phyloP scores from a whole-genome alignment of 2,329 filamentous ascomycete genomes.

The Xylaria sp. region DNA sequence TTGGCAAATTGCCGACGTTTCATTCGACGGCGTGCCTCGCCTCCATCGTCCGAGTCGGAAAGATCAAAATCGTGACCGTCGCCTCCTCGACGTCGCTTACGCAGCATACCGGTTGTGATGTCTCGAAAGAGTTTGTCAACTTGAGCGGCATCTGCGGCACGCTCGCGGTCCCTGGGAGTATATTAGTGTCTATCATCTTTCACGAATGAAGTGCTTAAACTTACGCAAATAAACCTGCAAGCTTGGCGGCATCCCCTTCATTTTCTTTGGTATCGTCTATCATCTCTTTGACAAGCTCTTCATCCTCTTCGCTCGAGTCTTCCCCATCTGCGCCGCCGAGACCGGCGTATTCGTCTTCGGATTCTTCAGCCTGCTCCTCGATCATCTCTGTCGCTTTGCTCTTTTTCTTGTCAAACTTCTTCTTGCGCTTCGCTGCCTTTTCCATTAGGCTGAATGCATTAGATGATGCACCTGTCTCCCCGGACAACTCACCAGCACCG shows the following conservation, averaged over 20 bases:
- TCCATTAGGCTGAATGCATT: slow-evolving; percentile 77
- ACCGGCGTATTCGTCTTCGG: slow-evolving; percentile 97
- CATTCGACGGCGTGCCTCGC: slow-evolving; percentile 78
- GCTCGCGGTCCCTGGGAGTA: slow-evolving; percentile 74
- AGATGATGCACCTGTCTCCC: slow-evolving; percentile 28
- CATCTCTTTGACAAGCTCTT: slow-evolving; percentile 80
- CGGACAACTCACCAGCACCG: slow-evolving; percentile 44
- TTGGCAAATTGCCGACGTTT: slow-evolving; percentile 90
- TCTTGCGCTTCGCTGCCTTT: slow-evolving; percentile 68
- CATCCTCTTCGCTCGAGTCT: slow-evolving; percentile 78
- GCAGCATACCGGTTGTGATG: slow-evolving; percentile 86
- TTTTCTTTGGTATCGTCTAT: slow-evolving; percentile 86
- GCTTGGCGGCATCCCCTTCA: slow-evolving; percentile 79
- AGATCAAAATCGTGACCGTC: slow-evolving; percentile 77
- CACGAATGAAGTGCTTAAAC: slow-evolving; percentile 52
- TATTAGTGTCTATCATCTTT: slow-evolving; percentile 22
- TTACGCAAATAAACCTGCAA: slow-evolving; percentile 91
- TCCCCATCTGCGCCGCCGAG: slow-evolving; percentile 91
- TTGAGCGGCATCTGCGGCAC: slow-evolving; percentile 83
- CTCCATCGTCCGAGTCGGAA: slow-evolving; percentile 90
- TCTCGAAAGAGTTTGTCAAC: slow-evolving; percentile 93
- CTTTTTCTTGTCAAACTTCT: slow-evolving; percentile 82
- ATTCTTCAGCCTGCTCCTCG: slow-evolving; percentile 94
- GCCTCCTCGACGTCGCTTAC: slow-evolving; percentile 74
- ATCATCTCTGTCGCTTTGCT: slow-evolving; percentile 89